Percentiles rank a stretch among this genome's conserved stretches.
phyloP scores from a whole-genome alignment of 768 basidiomycete genomes.

The Mycena amicta region DNA sequence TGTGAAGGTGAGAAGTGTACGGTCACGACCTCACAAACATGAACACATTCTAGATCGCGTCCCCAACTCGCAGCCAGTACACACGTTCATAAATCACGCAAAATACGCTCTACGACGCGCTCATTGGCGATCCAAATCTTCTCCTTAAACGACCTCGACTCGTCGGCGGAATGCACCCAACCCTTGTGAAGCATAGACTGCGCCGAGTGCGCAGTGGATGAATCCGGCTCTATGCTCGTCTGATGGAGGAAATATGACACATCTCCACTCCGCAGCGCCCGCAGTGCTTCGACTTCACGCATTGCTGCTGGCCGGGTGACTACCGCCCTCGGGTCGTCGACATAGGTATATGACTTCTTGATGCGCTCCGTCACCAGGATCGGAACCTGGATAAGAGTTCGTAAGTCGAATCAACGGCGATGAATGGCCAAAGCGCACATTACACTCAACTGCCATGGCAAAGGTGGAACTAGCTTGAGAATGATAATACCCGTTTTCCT shows the following conservation, averaged over 20 bases:
- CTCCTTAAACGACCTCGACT: constrained; percentile 32
- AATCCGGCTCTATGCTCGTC: constrained; percentile 19
- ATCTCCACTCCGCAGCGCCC: constrained; percentile 37
- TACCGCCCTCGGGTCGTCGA: constrained; percentile 37
- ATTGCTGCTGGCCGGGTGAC: constrained; percentile 43
- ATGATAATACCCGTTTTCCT: constrained; percentile 36
- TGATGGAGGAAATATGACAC: constrained; percentile 26
- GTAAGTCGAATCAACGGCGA: background rate
- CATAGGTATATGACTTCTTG: constrained; percentile 39
- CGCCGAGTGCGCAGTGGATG: constrained; percentile 24
- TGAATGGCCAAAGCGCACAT: constrained; percentile 27
- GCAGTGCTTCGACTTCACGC: constrained; percentile 40
- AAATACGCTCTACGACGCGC: constrained; percentile 30
- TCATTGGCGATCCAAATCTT: constrained; percentile 36
- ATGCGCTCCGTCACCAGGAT: constrained; percentile 44
- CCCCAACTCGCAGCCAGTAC: background rate
- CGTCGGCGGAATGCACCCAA: constrained; percentile 31
- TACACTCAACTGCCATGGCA: constrained; percentile 41
- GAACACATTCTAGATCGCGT: background rate
- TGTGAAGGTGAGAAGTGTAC: background rate
- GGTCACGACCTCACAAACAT: background rate
- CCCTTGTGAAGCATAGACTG: constrained; percentile 33
- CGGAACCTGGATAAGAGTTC: constrained; percentile 32
- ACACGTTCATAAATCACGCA: constrained; percentile 30
- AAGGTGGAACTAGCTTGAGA: constrained; percentile 44